These are phyloP conservation scores for Microbotryum silenes-acaulis DNA, from an alignment of 1,284 basidiomycete species.

Conservation along the genomic window DNA sequence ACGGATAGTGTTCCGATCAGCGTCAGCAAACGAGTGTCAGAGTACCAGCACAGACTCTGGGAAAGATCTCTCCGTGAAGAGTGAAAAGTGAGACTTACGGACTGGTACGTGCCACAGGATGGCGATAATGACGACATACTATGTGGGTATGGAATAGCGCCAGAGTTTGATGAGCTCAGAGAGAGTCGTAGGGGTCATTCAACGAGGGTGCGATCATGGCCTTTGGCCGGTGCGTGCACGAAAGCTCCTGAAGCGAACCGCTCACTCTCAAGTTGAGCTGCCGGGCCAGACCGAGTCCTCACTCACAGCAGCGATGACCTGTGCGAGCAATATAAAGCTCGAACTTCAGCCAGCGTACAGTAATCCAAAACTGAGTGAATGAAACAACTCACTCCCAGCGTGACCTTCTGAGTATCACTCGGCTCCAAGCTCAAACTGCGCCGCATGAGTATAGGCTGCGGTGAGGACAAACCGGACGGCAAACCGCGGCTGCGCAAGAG, in stretches of 20 bases:
- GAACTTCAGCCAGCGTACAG: conserved; percentile 48
- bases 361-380: conserved; percentile 45
- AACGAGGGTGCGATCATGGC: too few relatives aligned
- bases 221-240: too few relatives aligned
- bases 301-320: conserved; percentile 36
- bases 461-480: too few relatives aligned
- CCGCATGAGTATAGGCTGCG: too few relatives aligned
- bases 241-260: too few relatives aligned
- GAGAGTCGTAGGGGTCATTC: too few relatives aligned
- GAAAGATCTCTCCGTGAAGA: conserved; percentile 86
- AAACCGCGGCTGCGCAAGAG: too few relatives aligned
- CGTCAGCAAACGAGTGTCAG: neutral
- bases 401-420: conserved; percentile 57
- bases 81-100: conserved; percentile 68
- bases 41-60: conserved; percentile 38
- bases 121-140: conserved; percentile 60
- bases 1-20: too few relatives aligned
- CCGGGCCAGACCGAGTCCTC: too few relatives aligned
- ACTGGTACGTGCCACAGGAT: conserved; percentile 63
- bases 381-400: conserved; percentile 43
- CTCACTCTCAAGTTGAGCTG: too few relatives aligned
- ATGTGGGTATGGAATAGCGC: neutral
- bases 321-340: too few relatives aligned
- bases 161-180: neutral
- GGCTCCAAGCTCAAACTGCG: conserved; percentile 16